Percentiles rank a stretch among this genome's conserved stretches.
phyloP scores from a whole-genome alignment of 106 monocot species.

The Dioscorea dumetorum region DNA sequence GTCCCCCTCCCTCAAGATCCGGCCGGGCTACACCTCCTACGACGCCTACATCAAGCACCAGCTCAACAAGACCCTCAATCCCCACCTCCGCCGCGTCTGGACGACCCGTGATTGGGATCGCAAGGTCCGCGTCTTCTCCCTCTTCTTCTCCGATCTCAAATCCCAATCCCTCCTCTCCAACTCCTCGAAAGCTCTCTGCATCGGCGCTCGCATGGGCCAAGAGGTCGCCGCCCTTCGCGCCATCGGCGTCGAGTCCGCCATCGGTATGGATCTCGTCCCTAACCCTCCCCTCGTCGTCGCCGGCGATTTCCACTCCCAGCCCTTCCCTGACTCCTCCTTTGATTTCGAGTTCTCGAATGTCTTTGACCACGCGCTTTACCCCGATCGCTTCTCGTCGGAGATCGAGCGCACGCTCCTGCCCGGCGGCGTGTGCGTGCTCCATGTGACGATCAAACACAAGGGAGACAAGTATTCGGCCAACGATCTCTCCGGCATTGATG shows the following conservation, averaged over 20 bases:
- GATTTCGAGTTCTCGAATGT: constrained; percentile 98
- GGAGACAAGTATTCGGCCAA: constrained; percentile 91
- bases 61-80: constrained; percentile 87
- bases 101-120: constrained; percentile 90
- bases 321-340: constrained; percentile 54
- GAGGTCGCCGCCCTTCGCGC: constrained; percentile 68
- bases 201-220: constrained; percentile 88
- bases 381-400: constrained; percentile 56
- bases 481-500: constrained; percentile 53
- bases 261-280: constrained; percentile 88
- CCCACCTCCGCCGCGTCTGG: constrained; percentile 74
- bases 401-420: constrained; percentile 71
- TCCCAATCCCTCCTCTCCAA: constrained; percentile 46
- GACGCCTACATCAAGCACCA: constrained; percentile 68
- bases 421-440: constrained; percentile 62
- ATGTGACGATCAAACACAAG: constrained; percentile 49
- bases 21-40: constrained; percentile 53
- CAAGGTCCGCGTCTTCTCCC: constrained; percentile 70
- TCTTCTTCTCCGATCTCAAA: constrained; percentile 48
- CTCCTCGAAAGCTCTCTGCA: constrained; percentile 66
- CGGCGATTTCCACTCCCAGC: constrained; percentile 87
- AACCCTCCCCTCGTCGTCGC: constrained; percentile 57
- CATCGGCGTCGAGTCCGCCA: constrained; percentile 45
- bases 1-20: constrained; percentile 50
- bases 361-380: constrained; percentile 93